These are phyloP conservation scores for Irpex rosettiformis DNA, from an alignment of 1,284 basidiomycete genomes.

Conservation along the genomic window DNA sequence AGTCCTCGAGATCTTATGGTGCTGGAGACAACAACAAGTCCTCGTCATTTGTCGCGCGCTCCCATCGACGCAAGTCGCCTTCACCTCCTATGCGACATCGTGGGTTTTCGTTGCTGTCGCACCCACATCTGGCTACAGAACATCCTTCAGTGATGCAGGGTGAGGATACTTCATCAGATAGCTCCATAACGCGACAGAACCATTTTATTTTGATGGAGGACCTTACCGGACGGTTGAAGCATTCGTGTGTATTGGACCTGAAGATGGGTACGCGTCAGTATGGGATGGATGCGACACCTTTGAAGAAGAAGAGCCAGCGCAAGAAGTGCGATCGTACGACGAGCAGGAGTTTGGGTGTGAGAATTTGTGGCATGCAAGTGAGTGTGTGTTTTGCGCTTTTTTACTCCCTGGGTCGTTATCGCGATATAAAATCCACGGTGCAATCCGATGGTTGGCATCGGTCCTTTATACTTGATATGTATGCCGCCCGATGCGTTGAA, in stretches of 20 bases:
- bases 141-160: slow-evolving; percentile 28
- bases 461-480: background rate
- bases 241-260: slow-evolving; percentile 94
- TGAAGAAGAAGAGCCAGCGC: slow-evolving; percentile 96
- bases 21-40: slow-evolving; percentile 11
- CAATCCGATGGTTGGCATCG: background rate
- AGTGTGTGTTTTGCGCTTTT: slow-evolving; percentile 28
- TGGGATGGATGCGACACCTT: slow-evolving; percentile 89
- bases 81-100: slow-evolving; percentile 40
- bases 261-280: slow-evolving; percentile 99
- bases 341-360: slow-evolving; percentile 84
- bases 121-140: slow-evolving; percentile 21
- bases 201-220: slow-evolving; percentile 99
- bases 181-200: slow-evolving; percentile 77
- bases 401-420: background rate
- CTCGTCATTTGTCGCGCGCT: slow-evolving; percentile 23
- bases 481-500: background rate
- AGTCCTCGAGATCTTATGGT: background rate
- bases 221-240: slow-evolving; percentile 90
- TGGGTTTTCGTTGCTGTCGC: slow-evolving; percentile 12
- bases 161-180: slow-evolving; percentile 20
- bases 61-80: slow-evolving; percentile 53
- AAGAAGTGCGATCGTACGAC: slow-evolving; percentile 98
- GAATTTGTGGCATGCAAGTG: slow-evolving; percentile 99
- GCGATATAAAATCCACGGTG: too few species aligned